A percentile compares a stretch with the other conserved stretches of the same genome.
phyloP scores from a whole-genome alignment of 495 filamentous ascomycete species.

The Talaromyces borbonicus region DNA sequence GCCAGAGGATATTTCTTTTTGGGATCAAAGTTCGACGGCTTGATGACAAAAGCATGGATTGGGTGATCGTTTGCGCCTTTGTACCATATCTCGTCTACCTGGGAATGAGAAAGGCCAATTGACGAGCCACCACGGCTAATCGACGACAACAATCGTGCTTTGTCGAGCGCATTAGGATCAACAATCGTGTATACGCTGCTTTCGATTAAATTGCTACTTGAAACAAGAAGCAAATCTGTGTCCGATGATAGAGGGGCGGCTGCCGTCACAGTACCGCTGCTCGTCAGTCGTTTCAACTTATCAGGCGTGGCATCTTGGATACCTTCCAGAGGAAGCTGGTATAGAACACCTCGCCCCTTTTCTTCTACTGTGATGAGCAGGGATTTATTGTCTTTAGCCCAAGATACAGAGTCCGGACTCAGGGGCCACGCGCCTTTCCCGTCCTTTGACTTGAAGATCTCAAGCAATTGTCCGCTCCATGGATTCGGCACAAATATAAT shows the following conservation, averaged over 20 bases:
- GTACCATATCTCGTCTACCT: conserved; percentile 67
- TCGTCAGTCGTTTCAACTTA: conserved; percentile 46
- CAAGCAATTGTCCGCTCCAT: conserved; percentile 44
- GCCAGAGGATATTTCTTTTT: conserved; percentile 70
- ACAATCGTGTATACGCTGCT: conserved; percentile 57
- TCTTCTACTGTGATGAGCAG: conserved; percentile 61
- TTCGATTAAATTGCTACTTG: conserved; percentile 56
- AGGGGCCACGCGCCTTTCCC: conserved; percentile 57
- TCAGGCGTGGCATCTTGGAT: conserved; percentile 40
- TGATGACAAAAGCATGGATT: conserved; percentile 72
- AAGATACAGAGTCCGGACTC: conserved; percentile 55
- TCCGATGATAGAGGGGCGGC: conserved; percentile 40
- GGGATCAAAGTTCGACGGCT: conserved; percentile 67
- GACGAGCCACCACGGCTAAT: conserved; percentile 55
- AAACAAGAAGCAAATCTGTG: conserved; percentile 49
- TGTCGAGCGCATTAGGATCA: conserved; percentile 34
- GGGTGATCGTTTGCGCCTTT: conserved; percentile 47
- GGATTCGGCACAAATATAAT: conserved; percentile 58
- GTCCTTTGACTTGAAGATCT: conserved; percentile 52
- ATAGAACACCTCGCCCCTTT: conserved; percentile 52
- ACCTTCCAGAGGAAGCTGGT: conserved; percentile 46
- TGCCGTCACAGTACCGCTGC: conserved; percentile 50
- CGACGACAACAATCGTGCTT: conserved; percentile 48
- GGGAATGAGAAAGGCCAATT: conserved; percentile 54
- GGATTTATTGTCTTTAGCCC: conserved; percentile 53